Evolutionary conservation across 805 yeast species (phyloP).

Genomic region (Yamadazyma sp.): DNA sequence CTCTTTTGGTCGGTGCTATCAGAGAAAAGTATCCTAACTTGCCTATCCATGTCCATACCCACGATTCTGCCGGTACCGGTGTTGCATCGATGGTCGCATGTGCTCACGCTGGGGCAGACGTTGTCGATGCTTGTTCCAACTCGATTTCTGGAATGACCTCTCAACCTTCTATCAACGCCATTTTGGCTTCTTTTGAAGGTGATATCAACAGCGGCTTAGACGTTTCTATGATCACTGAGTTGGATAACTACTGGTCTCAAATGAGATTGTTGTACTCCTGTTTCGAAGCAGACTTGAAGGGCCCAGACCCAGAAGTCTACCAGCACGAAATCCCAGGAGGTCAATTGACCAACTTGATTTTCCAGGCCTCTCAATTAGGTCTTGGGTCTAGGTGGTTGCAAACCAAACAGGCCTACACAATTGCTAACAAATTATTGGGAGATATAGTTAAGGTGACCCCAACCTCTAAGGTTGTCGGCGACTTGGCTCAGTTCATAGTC

Average conservation of each 20-base stretch:
- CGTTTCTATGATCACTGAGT: constrained; percentile 66
- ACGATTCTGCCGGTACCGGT: constrained; percentile 99
- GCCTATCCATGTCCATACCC: constrained; percentile 98
- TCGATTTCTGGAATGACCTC: constrained; percentile 98
- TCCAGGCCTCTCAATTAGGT: constrained; percentile 99
- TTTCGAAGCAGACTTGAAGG: constrained; percentile 97
- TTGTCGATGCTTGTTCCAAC: constrained; percentile 95
- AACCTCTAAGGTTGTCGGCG: constrained; percentile 99
- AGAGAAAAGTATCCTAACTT: constrained; percentile 86
- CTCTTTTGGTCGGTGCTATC: constrained; percentile 70
- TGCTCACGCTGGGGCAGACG: constrained; percentile 96
- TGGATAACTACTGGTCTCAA: constrained; percentile 98
- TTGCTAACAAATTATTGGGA: constrained; percentile 88
- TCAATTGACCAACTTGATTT: constrained; percentile 92
- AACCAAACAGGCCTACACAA: constrained; percentile 91
- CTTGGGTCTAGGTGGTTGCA: constrained; percentile 95
- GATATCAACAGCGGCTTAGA: constrained; percentile 73
- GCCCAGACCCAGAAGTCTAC: constrained; percentile 99
- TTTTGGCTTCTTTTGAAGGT: constrained; percentile 90
- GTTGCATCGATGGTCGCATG: constrained; percentile 95
- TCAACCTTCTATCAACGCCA: constrained; percentile 93
- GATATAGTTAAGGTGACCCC: constrained; percentile 99
- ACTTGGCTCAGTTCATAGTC: constrained; percentile 99
- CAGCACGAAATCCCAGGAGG: constrained; percentile 99
- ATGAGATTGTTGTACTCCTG: constrained; percentile 95